phyloP scores from a whole-genome alignment of 2,329 filamentous ascomycete species.

The Colletotrichum filicis region DNA sequence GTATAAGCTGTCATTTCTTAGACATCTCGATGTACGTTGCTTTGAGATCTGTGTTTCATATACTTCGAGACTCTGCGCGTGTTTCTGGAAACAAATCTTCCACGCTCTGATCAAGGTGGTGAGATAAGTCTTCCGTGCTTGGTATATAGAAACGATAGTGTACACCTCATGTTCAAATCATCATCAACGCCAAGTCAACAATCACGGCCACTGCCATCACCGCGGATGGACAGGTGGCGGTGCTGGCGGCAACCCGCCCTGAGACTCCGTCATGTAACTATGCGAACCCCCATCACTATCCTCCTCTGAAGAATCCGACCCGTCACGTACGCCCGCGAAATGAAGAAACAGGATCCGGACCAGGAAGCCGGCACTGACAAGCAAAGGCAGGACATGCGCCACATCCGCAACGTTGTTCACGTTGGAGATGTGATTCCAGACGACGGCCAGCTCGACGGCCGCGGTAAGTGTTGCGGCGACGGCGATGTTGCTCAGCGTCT shows the following conservation, averaged over 20 bases:
- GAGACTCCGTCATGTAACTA: constrained; percentile 26
- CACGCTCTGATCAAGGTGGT: background rate
- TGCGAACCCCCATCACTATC: constrained; percentile 12
- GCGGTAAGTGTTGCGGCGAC: constrained; percentile 34
- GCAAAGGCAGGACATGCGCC: constrained; percentile 46
- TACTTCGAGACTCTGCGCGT: background rate
- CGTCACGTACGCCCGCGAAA: constrained; percentile 23
- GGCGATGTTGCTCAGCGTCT: constrained; percentile 43
- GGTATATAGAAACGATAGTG: background rate
- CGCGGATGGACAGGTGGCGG: constrained; percentile 27
- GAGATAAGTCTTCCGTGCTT: too few relatives aligned
- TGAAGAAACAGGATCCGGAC: constrained; percentile 41
- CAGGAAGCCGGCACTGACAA: constrained; percentile 44
- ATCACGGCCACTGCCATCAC: background rate
- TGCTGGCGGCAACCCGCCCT: constrained; percentile 8
- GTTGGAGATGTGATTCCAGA: constrained; percentile 45
- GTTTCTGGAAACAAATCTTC: too few relatives aligned
- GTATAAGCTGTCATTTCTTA: background rate
- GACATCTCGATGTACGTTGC: too few relatives aligned
- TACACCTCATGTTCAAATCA: background rate
- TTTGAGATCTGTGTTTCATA: too few relatives aligned
- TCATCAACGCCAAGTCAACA: background rate
- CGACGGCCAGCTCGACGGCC: constrained; percentile 46
- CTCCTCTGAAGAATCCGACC: constrained; percentile 26
- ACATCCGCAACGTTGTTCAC: constrained; percentile 40